A percentile compares a stretch with the other conserved stretches of the same genome.
Evolutionary conservation across 768 basidiomycete species (phyloP).

Genomic region (Hygrophorus pudorinus): DNA sequence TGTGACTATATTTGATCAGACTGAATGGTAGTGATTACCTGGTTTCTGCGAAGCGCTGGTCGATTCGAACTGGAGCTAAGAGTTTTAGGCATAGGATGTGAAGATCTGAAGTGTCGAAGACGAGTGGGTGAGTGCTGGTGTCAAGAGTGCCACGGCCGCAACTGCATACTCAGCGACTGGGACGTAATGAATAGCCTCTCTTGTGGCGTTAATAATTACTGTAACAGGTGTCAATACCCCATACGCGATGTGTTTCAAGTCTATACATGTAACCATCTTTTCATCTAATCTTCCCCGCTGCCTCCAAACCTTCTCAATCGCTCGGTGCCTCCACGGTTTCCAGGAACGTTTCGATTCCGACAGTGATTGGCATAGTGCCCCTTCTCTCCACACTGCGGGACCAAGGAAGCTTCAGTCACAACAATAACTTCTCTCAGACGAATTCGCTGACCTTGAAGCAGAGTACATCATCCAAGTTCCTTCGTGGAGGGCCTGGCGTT

Average conservation of each 20-base stretch:
- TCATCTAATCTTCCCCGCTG: constrained; percentile 12
- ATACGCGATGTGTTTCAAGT: too few relatives aligned
- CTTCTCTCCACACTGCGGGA: constrained; percentile 69
- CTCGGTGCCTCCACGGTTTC: constrained; percentile 79
- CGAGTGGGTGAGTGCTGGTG: background rate
- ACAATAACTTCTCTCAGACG: background rate
- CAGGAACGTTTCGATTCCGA: constrained; percentile 82
- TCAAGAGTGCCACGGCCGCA: background rate
- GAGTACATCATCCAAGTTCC: constrained; percentile 75
- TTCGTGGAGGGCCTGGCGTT: constrained; percentile 32
- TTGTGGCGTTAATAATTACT: background rate
- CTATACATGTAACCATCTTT: too few relatives aligned
- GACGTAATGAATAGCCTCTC: background rate
- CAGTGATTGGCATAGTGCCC: constrained; percentile 97
- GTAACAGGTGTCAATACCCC: too few relatives aligned
- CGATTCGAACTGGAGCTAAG: constrained; percentile 35
- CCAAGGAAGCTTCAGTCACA: constrained; percentile 5
- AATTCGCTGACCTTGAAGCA: constrained; percentile 66
- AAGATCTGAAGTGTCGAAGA: background rate
- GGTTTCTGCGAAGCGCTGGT: constrained; percentile 69
- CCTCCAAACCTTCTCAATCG: constrained; percentile 34
- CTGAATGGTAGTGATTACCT: constrained; percentile 30
- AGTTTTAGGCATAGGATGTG: constrained; percentile 57
- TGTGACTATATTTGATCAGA: constrained; percentile 1
- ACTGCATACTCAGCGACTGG: background rate